Conservation (phyloP, 2,329 filamentous ascomycete genomes). For the Ustulina deusta region DNA sequence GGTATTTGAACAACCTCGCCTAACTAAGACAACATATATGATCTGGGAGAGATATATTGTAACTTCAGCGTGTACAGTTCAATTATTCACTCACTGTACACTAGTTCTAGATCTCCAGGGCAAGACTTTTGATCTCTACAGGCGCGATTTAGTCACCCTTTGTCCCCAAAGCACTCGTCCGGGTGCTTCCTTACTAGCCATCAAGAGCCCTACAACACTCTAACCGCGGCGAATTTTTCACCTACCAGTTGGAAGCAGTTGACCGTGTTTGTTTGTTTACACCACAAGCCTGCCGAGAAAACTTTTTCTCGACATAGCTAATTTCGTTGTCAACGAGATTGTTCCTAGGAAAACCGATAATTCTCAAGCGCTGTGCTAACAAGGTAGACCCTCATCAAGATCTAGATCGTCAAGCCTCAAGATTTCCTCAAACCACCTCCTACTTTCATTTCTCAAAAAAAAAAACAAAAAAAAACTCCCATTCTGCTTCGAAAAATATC, state of each 20-base stretch:
- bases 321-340: background rate
- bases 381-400: background rate
- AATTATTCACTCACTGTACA: background rate
- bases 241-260: background rate
- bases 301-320: background rate
- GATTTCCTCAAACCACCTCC: background rate
- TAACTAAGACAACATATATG: background rate
- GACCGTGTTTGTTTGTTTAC: slow-evolving; percentile 10
- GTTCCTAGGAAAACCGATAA: background rate
- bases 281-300: background rate
- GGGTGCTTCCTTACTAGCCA: slow-evolving; percentile 6
- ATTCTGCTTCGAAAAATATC: background rate
- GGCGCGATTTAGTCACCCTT: too few species aligned
- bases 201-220: background rate
- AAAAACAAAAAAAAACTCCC: background rate
- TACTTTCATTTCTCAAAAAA: background rate
- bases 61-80: background rate
- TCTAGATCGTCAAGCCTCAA: background rate
- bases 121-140: background rate
- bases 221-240: slow-evolving; percentile 7
- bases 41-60: background rate
- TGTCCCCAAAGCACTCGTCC: background rate
- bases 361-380: background rate
- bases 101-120: background rate
- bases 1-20: background rate